Evolutionary conservation across 1,139 yeast species (phyloP).

Genomic region (Blastobotrys petasosporus): DNA sequence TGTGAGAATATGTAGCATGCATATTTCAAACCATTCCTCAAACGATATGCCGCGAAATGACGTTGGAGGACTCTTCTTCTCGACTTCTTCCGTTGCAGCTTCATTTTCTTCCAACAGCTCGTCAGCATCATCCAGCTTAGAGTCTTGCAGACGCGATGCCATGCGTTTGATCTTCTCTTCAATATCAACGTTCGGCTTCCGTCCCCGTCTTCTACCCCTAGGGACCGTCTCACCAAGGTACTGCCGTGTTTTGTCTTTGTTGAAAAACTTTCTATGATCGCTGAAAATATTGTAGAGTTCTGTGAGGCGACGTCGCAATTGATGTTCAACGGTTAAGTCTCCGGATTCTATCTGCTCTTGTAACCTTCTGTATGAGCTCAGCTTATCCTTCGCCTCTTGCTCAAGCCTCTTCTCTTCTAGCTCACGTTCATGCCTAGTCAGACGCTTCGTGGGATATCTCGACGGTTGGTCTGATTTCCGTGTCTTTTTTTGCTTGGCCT

Average conservation of each 20-base stretch:
- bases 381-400: slow-evolving; percentile 58
- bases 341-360: slow-evolving; percentile 49
- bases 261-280: slow-evolving; percentile 70
- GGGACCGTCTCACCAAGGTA: slow-evolving; percentile 51
- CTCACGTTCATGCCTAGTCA: slow-evolving; percentile 48
- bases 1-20: slow-evolving; percentile 69
- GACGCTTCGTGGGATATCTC: slow-evolving; percentile 13
- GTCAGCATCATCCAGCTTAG: slow-evolving; percentile 23
- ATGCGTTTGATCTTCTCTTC: slow-evolving; percentile 69
- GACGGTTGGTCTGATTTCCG: slow-evolving; percentile 4
- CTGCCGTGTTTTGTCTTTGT: slow-evolving; percentile 61
- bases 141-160: slow-evolving; percentile 30
- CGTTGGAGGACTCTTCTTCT: not conserved
- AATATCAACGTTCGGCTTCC: slow-evolving; percentile 55
- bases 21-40: slow-evolving; percentile 78
- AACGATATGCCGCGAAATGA: slow-evolving; percentile 69
- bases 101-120: not conserved
- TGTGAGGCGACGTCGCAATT: slow-evolving; percentile 82
- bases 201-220: slow-evolving; percentile 16
- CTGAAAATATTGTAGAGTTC: slow-evolving; percentile 79
- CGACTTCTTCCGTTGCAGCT: not conserved
- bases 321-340: slow-evolving; percentile 56
- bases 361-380: slow-evolving; percentile 53
- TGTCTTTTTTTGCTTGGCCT: slow-evolving; percentile 1
- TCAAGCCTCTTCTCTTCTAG: slow-evolving; percentile 54